Evolutionary conservation across 805 yeast genomes (phyloP), one percentile per base, ranked within the genome.

Genomic region (Saturnispora gosingensis): DNA sequence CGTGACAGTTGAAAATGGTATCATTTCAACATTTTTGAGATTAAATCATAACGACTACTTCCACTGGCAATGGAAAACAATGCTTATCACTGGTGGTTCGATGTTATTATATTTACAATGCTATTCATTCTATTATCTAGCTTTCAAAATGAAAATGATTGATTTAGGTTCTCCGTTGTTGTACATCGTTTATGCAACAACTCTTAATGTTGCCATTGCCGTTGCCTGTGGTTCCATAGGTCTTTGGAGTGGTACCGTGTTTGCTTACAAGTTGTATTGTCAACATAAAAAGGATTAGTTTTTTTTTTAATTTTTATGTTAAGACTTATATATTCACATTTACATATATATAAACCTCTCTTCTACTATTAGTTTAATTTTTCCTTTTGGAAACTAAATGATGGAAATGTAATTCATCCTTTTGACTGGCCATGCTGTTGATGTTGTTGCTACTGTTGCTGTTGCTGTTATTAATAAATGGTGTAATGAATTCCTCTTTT

Each of bases 31-130:
- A 9, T 88, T 83, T 61, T 62, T 84, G 43, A 74, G 83, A 43
- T 71, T 88, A 59, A 72, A 63, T 48, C 53, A 60, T 20, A 65
- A 66, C n/a, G 67, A 78, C 61, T 80, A 79, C 48, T 77, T 78
- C 47, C 69, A 74, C 57, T 89, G 96, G 96, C 87, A 86, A 62
- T 88, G 96, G 96, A 74, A 82, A 57, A 72, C 88, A 11, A 88
- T 87, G 65, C 65, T 79, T 50, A 78, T 82, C 28, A 87, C 95
- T 4, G 71, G 80, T 1, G 71, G 80, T 4, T 80, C 90, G 52
- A 76, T 86, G 46, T 88, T 88, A 30, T 72, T 83, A 73, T 87
- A 84, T 67, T 73, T 88, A 53, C 79, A 79, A 56, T 65, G 72
- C 8, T 88, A 85, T 63, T 77, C 91, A 5, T 60, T 83, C 20